Conservation (phyloP, 2,329 filamentous ascomycete species). For the Pseudonectria foliicola region DNA sequence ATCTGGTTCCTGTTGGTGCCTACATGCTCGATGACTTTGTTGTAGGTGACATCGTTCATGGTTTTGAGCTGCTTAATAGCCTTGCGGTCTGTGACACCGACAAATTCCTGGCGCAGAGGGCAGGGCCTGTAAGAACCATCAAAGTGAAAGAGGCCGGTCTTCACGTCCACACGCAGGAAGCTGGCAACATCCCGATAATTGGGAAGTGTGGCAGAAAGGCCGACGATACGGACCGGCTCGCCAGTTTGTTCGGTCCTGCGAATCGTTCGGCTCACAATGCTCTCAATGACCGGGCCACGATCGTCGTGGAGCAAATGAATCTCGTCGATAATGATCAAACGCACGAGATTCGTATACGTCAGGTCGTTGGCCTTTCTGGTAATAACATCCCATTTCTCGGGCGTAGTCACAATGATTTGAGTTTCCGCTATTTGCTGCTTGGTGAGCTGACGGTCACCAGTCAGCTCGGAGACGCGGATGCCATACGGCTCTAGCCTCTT, state of each 20-base stretch:
- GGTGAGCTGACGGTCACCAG: slow-evolving; percentile 93
- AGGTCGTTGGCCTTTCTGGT: slow-evolving; percentile 95
- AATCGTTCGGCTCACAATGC: slow-evolving; percentile 91
- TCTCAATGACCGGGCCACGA: slow-evolving; percentile 91
- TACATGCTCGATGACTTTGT: slow-evolving; percentile 93
- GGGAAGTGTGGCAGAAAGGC: slow-evolving; percentile 88
- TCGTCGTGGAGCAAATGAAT: slow-evolving; percentile 97
- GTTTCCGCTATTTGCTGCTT: slow-evolving; percentile 98
- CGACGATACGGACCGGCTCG: slow-evolving; percentile 84
- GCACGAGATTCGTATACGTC: slow-evolving; percentile 95
- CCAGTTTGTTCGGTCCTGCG: slow-evolving; percentile 90
- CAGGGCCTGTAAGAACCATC: slow-evolving; percentile 91
- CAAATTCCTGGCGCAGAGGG: slow-evolving; percentile 91
- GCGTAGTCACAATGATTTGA: slow-evolving; percentile 95
- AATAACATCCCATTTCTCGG: slow-evolving; percentile 99
- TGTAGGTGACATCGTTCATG: slow-evolving; percentile 99
- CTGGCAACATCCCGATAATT: slow-evolving; percentile 96
- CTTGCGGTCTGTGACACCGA: slow-evolving; percentile 95
- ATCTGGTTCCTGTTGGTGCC: slow-evolving; percentile 92
- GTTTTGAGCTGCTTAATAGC: slow-evolving; percentile 98
- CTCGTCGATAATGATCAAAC: slow-evolving; percentile 93
- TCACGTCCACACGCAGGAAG: slow-evolving; percentile 82
- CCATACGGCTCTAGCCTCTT: slow-evolving; percentile 85
- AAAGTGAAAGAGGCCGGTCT: slow-evolving; percentile 90
- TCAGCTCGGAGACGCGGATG: slow-evolving; percentile 89